Percentiles rank a stretch among this genome's conserved stretches.
These are phyloP conservation scores for Linnemannia exigua DNA, from an alignment of 192 early-diverging fungal species.

Conservation along the genomic window DNA sequence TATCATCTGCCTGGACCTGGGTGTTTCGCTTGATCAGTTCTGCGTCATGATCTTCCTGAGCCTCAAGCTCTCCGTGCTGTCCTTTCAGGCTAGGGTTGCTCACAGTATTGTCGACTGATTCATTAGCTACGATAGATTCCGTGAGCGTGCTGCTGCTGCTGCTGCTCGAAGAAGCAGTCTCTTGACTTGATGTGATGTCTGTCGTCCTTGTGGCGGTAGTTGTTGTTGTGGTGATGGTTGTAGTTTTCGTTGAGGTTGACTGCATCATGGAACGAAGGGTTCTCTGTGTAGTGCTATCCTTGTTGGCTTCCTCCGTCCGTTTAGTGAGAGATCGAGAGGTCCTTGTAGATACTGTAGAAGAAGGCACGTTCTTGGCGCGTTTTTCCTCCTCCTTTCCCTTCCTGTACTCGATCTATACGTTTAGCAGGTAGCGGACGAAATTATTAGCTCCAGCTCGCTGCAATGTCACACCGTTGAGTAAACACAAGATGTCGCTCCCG, in stretches of 20 bases:
- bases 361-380: not conserved
- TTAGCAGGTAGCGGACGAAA: not conserved
- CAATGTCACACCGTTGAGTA: not conserved
- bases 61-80: not conserved
- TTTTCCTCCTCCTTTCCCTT: constrained; percentile 28
- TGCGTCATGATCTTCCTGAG: not conserved
- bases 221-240: not conserved
- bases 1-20: not conserved
- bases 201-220: not conserved
- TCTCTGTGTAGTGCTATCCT: constrained; percentile 1
- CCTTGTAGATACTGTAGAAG: not conserved
- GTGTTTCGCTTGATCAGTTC: not conserved
- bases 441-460: not conserved
- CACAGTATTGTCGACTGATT: not conserved
- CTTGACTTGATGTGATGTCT: not conserved
- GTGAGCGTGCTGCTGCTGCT: not conserved
- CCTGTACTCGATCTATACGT: constrained; percentile 7
- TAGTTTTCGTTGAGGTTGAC: not conserved
- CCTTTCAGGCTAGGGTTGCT: not conserved
- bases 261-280: not conserved
- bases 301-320: not conserved
- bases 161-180: too few relatives aligned
- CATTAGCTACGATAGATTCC: not conserved
- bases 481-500: not conserved
- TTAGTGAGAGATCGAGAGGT: not conserved